Base-by-base conservation (phyloP, 352 stramenopile species). In the Globisporangium canariense region DNA sequence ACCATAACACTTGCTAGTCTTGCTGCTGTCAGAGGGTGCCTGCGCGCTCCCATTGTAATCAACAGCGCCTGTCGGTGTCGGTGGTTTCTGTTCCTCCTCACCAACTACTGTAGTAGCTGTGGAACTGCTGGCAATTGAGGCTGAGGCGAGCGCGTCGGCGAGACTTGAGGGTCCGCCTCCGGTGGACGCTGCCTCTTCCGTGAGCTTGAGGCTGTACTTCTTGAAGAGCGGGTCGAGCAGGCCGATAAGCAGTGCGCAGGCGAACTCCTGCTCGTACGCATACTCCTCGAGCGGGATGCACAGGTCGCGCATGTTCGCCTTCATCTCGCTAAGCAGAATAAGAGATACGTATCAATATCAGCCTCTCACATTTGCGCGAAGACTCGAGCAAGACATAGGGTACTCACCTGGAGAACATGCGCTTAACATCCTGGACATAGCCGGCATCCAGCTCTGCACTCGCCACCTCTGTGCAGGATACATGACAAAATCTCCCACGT, bases 241-340 rank as follows among this genome's bases (percentile, higher is more conserved):
- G 2, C 83, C 81, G 3, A 95, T 80, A 45, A 93, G 57, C 45
- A 91, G 58, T 6, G 86, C 86, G 57, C 78, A 88, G 3, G 81
- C 73, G 58, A 90, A 88, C 51, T 95, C 86, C 66, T 95, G 75
- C 25, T 89, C 77, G 64, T 95, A 89, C 30, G 86, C 86, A 53
- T 90, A 95, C 60, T 88, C 83, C 66, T 95, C 86, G 51, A 95
- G 64, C 0, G 86, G 84, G 36, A 95, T 91, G 57, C 83, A 91
- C 53, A 93, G 61, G 11, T 95, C 81, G 53, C 86, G 81, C 78
- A 95, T 91, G 60, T 88, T 91, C 4, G 69, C 58, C 64, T 93
- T 95, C 84, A 95, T 95, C 70, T 95, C 86, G 25, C 86, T 95
- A 38, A 16, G 20, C 43, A 28, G 25, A 28, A 28, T 25, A 2